Conservation (phyloP, 257 asterid species). For the Agastache rugosa region DNA sequence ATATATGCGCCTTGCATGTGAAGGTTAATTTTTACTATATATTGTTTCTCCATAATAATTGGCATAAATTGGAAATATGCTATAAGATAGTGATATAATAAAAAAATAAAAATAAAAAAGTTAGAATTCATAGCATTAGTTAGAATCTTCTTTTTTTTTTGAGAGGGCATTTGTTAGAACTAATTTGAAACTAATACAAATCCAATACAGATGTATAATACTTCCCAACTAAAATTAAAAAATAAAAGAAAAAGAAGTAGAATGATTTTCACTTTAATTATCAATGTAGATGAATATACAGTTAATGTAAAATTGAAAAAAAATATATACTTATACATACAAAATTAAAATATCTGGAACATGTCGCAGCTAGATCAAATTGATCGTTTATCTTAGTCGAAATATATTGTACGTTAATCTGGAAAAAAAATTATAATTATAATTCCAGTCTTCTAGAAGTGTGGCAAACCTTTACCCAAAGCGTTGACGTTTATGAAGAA, state of each 20-base stretch:
- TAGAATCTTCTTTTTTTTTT: too few relatives aligned
- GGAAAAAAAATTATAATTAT: not conserved
- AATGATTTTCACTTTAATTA: too few relatives aligned
- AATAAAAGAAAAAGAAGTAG: too few relatives aligned
- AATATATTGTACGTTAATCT: not conserved
- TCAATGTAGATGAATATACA: not conserved
- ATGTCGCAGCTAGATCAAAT: too few relatives aligned
- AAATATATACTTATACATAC: not conserved
- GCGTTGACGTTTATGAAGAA: slow-evolving; percentile 62
- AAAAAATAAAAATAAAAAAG: not conserved
- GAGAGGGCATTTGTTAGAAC: too few relatives aligned
- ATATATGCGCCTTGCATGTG: not conserved
- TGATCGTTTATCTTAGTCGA: not conserved
- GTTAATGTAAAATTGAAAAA: not conserved
- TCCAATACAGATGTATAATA: not conserved
- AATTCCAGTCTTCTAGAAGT: slow-evolving; percentile 34
- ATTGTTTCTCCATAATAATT: not conserved
- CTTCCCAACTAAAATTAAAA: too few relatives aligned
- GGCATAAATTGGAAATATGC: not conserved
- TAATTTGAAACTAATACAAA: not conserved
- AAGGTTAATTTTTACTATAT: not conserved
- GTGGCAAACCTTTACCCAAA: slow-evolving; percentile 48
- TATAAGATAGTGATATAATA: not conserved
- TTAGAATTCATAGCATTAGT: too few relatives aligned
- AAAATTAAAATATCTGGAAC: not conserved